Evolutionary conservation across 441 rosid species (phyloP).

Genomic region (Mallotus repandus): DNA sequence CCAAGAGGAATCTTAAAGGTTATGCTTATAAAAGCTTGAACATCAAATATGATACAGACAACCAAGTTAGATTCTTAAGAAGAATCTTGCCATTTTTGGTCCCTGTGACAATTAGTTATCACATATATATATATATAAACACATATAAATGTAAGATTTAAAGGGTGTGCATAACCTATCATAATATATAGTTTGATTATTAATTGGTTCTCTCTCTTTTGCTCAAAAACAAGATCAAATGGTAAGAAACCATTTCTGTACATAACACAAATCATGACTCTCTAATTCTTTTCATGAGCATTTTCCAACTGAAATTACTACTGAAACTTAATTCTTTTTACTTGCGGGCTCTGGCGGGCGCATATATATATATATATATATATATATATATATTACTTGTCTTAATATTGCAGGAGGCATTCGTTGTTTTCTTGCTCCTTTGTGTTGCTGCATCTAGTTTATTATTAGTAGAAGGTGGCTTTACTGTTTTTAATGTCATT

Average conservation of each 20-base stretch:
- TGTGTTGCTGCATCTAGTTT: slow-evolving; percentile 11
- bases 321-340: too few relatives aligned
- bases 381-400: neutral
- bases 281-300: too few relatives aligned
- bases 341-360: too few relatives aligned
- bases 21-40: too few relatives aligned
- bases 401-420: neutral
- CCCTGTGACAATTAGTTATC: neutral
- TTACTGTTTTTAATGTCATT: slow-evolving; percentile 14
- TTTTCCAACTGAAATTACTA: too few relatives aligned
- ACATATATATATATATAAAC: neutral
- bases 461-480: slow-evolving; percentile 1
- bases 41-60: neutral
- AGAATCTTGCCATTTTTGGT: neutral
- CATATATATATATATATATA: neutral
- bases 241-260: too few relatives aligned
- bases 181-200: too few relatives aligned
- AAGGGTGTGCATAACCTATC: too few relatives aligned
- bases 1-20: too few relatives aligned
- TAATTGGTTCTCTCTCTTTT: too few relatives aligned
- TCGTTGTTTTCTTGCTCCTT: neutral
- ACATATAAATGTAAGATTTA: neutral
- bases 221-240: too few relatives aligned
- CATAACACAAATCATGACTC: too few relatives aligned
- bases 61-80: neutral